These are phyloP conservation scores for Penicillium sp. DNA, from an alignment of 2,329 filamentous ascomycete genomes.

Conservation along the genomic window DNA sequence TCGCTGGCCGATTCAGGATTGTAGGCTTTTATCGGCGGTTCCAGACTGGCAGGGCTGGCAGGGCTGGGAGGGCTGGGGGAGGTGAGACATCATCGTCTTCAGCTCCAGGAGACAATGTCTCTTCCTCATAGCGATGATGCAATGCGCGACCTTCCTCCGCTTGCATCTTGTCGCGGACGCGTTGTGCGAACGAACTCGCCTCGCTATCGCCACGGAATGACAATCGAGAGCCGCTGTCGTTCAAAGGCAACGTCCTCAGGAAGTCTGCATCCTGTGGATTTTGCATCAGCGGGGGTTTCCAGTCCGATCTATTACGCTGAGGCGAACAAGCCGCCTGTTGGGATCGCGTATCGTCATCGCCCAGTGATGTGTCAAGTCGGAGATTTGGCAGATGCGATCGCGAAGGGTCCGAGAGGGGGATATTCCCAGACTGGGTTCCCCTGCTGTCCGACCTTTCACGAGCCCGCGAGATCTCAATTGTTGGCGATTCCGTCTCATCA, in stretches of 20 bases:
- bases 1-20: constrained; percentile 25
- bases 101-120: constrained; percentile 30
- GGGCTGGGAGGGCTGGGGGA: constrained; percentile 9
- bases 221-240: constrained; percentile 36
- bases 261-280: constrained; percentile 41
- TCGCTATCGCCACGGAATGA: constrained; percentile 42
- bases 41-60: constrained; percentile 18
- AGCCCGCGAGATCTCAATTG: constrained; percentile 66
- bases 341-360: constrained; percentile 18
- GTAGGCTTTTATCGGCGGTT: constrained; percentile 13
- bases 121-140: constrained; percentile 44
- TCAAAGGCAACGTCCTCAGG: constrained; percentile 33
- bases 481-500: constrained; percentile 75
- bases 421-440: constrained; percentile 15
- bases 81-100: constrained; percentile 15
- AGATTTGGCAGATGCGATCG: constrained; percentile 29
- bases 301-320: constrained; percentile 17
- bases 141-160: constrained; percentile 53
- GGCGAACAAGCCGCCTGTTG: constrained; percentile 12
- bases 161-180: constrained; percentile 53
- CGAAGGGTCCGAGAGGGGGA: constrained; percentile 14
- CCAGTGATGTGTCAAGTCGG: constrained; percentile 37
- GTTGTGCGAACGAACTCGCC: constrained; percentile 48
- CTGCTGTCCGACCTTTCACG: constrained; percentile 26
- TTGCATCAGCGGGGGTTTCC: constrained; percentile 34